A percentile compares a stretch with the other conserved stretches of the same genome.
Conservation (phyloP, 495 filamentous ascomycete species). For the Neurospora sp. region DNA sequence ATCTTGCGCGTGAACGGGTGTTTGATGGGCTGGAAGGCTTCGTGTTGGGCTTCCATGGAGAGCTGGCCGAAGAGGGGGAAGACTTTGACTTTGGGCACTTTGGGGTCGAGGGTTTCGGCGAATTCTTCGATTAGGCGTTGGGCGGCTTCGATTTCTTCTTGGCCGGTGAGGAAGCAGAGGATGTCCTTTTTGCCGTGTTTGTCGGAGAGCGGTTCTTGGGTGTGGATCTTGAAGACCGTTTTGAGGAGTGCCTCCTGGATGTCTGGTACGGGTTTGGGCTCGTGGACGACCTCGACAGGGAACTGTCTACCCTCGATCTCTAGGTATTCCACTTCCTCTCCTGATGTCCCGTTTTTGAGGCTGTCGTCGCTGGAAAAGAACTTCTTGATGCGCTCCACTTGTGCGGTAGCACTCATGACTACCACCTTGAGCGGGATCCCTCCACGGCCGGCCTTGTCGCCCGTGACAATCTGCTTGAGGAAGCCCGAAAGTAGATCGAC, state of each 20-base stretch:
- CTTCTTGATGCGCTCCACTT: slow-evolving; percentile 61
- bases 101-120: slow-evolving; percentile 54
- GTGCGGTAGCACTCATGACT: slow-evolving; percentile 94
- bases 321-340: slow-evolving; percentile 37
- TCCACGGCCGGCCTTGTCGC: slow-evolving; percentile 49
- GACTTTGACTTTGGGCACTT: slow-evolving; percentile 58
- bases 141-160: slow-evolving; percentile 80
- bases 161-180: slow-evolving; percentile 85
- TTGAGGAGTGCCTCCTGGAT: slow-evolving; percentile 75
- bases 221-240: slow-evolving; percentile 81
- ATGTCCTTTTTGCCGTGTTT: slow-evolving; percentile 49
- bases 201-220: slow-evolving; percentile 77
- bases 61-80: slow-evolving; percentile 43
- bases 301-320: slow-evolving; percentile 84
- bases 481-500: slow-evolving; percentile 88
- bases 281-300: slow-evolving; percentile 70
- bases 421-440: slow-evolving; percentile 75
- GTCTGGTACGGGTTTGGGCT: slow-evolving; percentile 67
- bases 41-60: slow-evolving; percentile 64
- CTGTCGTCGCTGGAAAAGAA: slow-evolving; percentile 51
- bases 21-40: slow-evolving; percentile 70
- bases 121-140: slow-evolving; percentile 76
- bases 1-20: slow-evolving; percentile 69
- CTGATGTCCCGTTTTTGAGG: not conserved
- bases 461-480: slow-evolving; percentile 59